These are phyloP conservation scores for Neonectria sp. DNA, from an alignment of 2,329 filamentous ascomycete genomes.

Conservation along the genomic window DNA sequence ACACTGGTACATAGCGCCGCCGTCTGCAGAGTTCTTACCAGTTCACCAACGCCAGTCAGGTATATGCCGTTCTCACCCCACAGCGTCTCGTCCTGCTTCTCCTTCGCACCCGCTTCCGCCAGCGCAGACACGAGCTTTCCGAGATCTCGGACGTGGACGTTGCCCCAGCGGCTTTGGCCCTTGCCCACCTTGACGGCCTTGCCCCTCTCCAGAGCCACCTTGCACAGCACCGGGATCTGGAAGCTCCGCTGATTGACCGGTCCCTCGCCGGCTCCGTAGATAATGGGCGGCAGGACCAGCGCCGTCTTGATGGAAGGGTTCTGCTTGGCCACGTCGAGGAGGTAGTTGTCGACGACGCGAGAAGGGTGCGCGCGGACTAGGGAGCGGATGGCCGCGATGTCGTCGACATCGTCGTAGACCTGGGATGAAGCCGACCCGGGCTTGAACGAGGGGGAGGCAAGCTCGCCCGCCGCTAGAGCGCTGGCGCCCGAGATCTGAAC, in stretches of 20 bases:
- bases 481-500: conserved; percentile 58
- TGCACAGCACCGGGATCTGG: conserved; percentile 56
- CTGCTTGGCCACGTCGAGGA: conserved; percentile 49
- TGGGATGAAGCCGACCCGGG: conserved; percentile 49
- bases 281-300: conserved; percentile 54
- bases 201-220: conserved; percentile 51
- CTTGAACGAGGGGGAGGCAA: conserved; percentile 49
- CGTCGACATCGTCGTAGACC: conserved; percentile 55
- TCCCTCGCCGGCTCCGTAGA: conserved; percentile 58
- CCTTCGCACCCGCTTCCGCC: conserved; percentile 48
- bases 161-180: conserved; percentile 54
- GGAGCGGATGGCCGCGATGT: conserved; percentile 40
- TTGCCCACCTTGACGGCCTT: conserved; percentile 52
- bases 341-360: conserved; percentile 56
- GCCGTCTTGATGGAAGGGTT: conserved; percentile 52
- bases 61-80: conserved; percentile 60
- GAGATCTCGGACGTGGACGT: conserved; percentile 54
- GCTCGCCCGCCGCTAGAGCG: conserved; percentile 51
- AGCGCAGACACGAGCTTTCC: conserved; percentile 49
- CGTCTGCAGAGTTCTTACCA: conserved; percentile 38
- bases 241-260: conserved; percentile 58
- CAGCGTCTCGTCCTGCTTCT: conserved; percentile 37
- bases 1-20: too few relatives aligned
- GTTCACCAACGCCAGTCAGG: conserved; percentile 49
- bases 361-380: conserved; percentile 47